Evolutionary conservation across 306 rosid species (phyloP).

Genomic region (barrel medic (Medicago truncatula)): MtrunA17r5.0-ANR NC_053043.1:28582001-28582500

Average conservation of each 20-base stretch:
- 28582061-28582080: constrained; percentile 66
- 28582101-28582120: constrained; percentile 86
- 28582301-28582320: background rate
- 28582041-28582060: constrained; percentile 66
- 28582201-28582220: constrained; percentile 89
- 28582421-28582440: no score
- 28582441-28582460: no score
- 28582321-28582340: constrained; percentile 24
- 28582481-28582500: no score
- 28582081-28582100: constrained; percentile 74
- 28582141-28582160: constrained; percentile 83
- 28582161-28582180: constrained; percentile 82
- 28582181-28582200: constrained; percentile 92
- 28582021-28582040: constrained; percentile 86
- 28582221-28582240: constrained; percentile 60
- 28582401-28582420: background rate
- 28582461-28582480: no score
- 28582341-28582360: constrained; percentile 25
- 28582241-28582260: constrained; percentile 25
- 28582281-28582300: background rate
- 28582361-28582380: background rate
- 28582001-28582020: constrained; percentile 82
- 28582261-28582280: constrained; percentile 6
- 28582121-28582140: constrained; percentile 80
- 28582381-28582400: background rate